Base-by-base conservation (phyloP, 1,284 basidiomycete species). In the Athelia psychrophila region DNA sequence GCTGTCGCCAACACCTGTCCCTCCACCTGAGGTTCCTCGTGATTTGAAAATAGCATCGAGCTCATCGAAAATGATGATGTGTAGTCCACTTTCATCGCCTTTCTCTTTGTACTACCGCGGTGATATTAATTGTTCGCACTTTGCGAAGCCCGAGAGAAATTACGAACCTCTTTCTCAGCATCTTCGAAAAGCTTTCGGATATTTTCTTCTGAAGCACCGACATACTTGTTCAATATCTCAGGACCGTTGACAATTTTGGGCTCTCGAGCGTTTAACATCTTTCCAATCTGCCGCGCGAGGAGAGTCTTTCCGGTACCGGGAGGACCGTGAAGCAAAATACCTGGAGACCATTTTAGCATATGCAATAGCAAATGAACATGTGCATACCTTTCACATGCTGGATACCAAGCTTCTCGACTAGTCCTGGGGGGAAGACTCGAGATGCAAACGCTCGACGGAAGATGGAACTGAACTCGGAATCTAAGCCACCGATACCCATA, bases 21-120 rank as follows among this genome's bases (percentile, higher is more conserved):
- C 92, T 48, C 78, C 86, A 59, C 84, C 85, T 18, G 86, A 88
- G 5, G 92, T 92, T 9, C 95, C 95, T 81, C 97, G 91, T 66
- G 99, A 96, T 69, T 98, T 98, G 80, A 95, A 98, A 60, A 99
- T 94, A 12, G 97, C 97, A 68, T 99, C 97, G 60, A 99, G 74
- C 73, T 99, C 97, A 70, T 99, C 97, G 65, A 99, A 98, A 58
- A 99, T 99, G 75, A 99, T 98, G 73, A 99, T 99, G 69, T 99
- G 97, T 51, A 99, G 75, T 3, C 93, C 95, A 68, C 93, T 96
- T 62, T 98, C 96, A 64, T 99, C 96, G n/a, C 91, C 93, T 73
- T 98, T 98, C 59, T 91, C 92, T 71, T 98, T 98, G 75, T 96
- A 98, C 91, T 93, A 57, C 6, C 51, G 3, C 16, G 20, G 9